Evolutionary conservation across 495 filamentous ascomycete genomes (phyloP).

Genomic region (Aspergillus nidulans): DNA sequence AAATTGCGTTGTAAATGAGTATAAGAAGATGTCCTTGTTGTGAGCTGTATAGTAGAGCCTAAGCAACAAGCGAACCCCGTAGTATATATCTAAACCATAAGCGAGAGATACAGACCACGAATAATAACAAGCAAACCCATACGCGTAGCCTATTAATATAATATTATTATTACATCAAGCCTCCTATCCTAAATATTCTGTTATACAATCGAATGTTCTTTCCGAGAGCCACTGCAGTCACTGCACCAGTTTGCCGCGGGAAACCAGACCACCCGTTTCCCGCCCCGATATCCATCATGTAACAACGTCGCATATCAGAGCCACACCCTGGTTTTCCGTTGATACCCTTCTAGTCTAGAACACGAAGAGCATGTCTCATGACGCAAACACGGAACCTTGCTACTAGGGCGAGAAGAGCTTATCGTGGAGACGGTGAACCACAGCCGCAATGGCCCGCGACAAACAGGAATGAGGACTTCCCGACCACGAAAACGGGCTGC

Average conservation of each 20-base stretch:
- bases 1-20: neutral
- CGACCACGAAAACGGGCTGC: neutral
- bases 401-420: neutral
- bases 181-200: conserved; percentile 19
- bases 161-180: conserved; percentile 10
- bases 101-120: conserved; percentile 9
- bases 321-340: conserved; percentile 22
- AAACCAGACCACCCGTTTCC: conserved; percentile 31
- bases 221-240: conserved; percentile 15
- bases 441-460: no score
- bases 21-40: neutral
- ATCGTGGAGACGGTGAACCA: neutral
- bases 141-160: conserved; percentile 8
- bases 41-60: neutral
- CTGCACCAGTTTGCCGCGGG: conserved; percentile 33
- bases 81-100: neutral
- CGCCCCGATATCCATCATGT: conserved; percentile 27
- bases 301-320: conserved; percentile 10
- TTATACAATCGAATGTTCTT: conserved; percentile 31
- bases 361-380: conserved; percentile 14
- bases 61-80: neutral
- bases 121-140: neutral
- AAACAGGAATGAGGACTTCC: neutral
- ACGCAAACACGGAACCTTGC: conserved; percentile 16
- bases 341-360: conserved; percentile 34